Evolutionary conservation across 2,329 filamentous ascomycete genomes (phyloP).

Genomic region (Cytospora leucostoma): DNA sequence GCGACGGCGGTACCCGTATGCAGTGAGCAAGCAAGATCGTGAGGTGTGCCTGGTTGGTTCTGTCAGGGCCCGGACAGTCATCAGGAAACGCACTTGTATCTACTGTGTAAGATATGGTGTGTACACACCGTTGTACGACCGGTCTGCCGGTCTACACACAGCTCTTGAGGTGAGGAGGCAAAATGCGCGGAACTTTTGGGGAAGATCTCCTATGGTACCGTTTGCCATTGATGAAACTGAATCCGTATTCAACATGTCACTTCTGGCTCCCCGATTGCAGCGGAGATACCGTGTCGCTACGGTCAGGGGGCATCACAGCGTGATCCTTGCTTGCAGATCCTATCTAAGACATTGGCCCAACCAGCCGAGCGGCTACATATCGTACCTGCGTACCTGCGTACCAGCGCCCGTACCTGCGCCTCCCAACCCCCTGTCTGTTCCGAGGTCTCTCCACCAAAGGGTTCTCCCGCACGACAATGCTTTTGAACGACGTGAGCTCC

Average conservation of each 20-base stretch:
- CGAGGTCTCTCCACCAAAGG: conserved; percentile 7
- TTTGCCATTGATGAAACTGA: background rate
- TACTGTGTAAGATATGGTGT: background rate
- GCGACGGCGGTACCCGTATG: conserved; percentile 9
- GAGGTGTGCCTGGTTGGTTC: conserved; percentile 7
- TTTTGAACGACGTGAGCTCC: background rate
- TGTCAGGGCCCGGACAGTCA: conserved; percentile 7
- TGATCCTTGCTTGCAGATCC: conserved; percentile 8
- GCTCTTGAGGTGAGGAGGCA: background rate
- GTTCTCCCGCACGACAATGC: conserved; percentile 10
- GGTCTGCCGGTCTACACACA: background rate
- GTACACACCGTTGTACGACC: background rate
- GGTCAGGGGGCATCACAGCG: background rate
- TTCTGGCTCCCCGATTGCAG: background rate
- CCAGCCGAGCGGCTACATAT: conserved; percentile 16
- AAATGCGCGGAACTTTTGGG: background rate
- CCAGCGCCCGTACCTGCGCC: background rate
- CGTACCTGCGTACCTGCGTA: conserved; percentile 11
- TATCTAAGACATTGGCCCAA: conserved; percentile 10
- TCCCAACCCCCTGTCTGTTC: too few relatives aligned
- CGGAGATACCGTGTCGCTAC: background rate
- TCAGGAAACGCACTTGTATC: background rate
- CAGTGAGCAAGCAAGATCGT: conserved; percentile 18
- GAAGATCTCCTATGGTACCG: background rate
- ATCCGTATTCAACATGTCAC: background rate